Conservation (phyloP, 257 asterid genomes). For the Solanum clarkiae region DNA sequence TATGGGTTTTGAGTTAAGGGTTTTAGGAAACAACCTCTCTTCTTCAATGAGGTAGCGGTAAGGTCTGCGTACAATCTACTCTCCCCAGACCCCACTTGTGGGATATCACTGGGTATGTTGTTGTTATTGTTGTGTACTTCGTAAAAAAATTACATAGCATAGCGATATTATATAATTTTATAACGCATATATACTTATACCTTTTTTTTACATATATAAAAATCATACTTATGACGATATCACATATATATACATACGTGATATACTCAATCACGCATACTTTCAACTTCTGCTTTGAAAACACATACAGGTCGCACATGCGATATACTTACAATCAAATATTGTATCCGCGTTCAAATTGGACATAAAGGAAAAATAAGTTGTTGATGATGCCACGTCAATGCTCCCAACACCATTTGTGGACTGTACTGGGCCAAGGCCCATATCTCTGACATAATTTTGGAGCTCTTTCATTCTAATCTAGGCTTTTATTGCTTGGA, state of each 20-base stretch:
- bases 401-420: conserved; percentile 1
- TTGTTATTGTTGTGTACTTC: too few species aligned
- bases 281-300: not conserved
- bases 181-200: not conserved
- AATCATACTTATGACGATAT: not conserved
- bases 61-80: too few species aligned
- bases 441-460: not conserved
- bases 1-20: too few species aligned
- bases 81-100: too few species aligned
- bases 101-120: too few species aligned
- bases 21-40: too few species aligned
- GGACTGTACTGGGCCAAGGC: not conserved
- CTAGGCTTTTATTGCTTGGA: not conserved
- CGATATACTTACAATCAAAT: not conserved
- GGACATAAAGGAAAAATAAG: not conserved
- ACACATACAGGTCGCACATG: not conserved
- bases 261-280: not conserved
- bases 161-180: not conserved
- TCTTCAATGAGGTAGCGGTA: too few species aligned
- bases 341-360: not conserved
- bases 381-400: conserved; percentile 13
- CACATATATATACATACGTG: not conserved
- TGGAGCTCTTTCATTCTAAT: not conserved
- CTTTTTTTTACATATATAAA: not conserved
- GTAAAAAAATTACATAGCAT: not conserved